These are phyloP conservation scores for Malassezia nana DNA, from an alignment of 1,284 basidiomycete species.

Conservation along the genomic window DNA sequence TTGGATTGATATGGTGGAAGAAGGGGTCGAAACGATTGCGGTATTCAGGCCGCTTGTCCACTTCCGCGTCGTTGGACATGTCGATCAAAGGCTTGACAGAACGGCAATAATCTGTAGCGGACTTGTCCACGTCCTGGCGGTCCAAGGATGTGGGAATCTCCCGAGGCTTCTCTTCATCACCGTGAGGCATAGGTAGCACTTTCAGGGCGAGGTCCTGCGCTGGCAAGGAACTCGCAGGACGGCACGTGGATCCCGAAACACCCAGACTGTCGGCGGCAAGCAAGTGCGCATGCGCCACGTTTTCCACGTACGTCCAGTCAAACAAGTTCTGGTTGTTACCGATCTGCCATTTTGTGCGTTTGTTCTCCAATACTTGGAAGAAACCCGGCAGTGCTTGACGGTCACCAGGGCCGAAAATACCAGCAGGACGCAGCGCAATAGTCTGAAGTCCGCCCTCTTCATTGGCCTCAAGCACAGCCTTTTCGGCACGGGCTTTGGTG, in stretches of 20 bases:
- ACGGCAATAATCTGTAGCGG: constrained; percentile 39
- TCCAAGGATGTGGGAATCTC: constrained; percentile 34
- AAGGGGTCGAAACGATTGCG: constrained; percentile 61
- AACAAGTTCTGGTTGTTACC: constrained; percentile 87
- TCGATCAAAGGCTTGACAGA: constrained; percentile 19
- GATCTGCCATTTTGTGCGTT: constrained; percentile 84
- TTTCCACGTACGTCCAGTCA: constrained; percentile 96
- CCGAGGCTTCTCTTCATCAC: constrained; percentile 22
- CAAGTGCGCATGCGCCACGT: constrained; percentile 87
- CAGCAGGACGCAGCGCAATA: constrained; percentile 82
- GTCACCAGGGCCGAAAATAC: constrained; percentile 94
- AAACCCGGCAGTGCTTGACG: constrained; percentile 74
- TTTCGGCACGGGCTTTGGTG: constrained; percentile 74
- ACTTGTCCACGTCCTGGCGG: constrained; percentile 26
- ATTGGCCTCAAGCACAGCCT: constrained; percentile 73
- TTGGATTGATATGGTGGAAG: constrained; percentile 44
- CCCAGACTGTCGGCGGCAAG: constrained; percentile 77
- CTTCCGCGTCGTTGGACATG: constrained; percentile 6
- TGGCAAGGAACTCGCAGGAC: constrained; percentile 15
- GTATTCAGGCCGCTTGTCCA: constrained; percentile 55
- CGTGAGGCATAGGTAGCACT: constrained; percentile 26
- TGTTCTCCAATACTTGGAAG: constrained; percentile 64
- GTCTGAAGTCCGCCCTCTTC: constrained; percentile 67
- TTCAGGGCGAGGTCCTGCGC: constrained; percentile 46
- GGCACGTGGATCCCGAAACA: constrained; percentile 39